Conservation (phyloP, 1,284 basidiomycete genomes). For the Cryptococcus deneoformans region DNA sequence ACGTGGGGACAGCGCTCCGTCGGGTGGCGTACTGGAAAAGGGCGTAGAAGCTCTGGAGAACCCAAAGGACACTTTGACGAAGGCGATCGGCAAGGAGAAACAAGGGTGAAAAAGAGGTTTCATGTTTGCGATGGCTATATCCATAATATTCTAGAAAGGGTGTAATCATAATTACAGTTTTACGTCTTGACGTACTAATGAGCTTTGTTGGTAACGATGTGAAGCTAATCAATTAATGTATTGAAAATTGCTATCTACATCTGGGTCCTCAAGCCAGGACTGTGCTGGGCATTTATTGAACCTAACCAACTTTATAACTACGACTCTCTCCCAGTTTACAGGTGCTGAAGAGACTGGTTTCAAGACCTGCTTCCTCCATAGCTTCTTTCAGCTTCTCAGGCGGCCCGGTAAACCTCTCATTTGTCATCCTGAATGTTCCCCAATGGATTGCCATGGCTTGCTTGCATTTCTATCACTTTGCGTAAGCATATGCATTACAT, state of each 20-base stretch:
- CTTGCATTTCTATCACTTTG: conserved; percentile 51
- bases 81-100: conserved; percentile 3
- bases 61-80: conserved; percentile 17
- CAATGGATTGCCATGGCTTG: conserved; percentile 68
- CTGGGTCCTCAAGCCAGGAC: too few species aligned
- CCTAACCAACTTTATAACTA: too few species aligned
- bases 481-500: too few species aligned
- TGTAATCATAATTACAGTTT: too few species aligned
- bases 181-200: too few species aligned
- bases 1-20: too few species aligned
- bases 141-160: too few species aligned
- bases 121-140: neutral
- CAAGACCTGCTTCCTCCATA: conserved; percentile 55
- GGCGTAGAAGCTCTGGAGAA: conserved; percentile 13
- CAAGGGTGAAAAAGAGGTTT: conserved; percentile 1
- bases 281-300: too few species aligned
- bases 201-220: too few species aligned
- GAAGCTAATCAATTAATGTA: too few species aligned
- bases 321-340: conserved; percentile 54
- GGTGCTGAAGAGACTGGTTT: conserved; percentile 56
- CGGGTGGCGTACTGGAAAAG: conserved; percentile 12
- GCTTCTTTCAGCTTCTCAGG: conserved; percentile 57
- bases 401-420: conserved; percentile 60
- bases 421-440: conserved; percentile 54
- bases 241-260: too few species aligned